phyloP scores from a whole-genome alignment of 2,329 filamentous ascomycete species.

The Lasiodiplodia sp. region DNA sequence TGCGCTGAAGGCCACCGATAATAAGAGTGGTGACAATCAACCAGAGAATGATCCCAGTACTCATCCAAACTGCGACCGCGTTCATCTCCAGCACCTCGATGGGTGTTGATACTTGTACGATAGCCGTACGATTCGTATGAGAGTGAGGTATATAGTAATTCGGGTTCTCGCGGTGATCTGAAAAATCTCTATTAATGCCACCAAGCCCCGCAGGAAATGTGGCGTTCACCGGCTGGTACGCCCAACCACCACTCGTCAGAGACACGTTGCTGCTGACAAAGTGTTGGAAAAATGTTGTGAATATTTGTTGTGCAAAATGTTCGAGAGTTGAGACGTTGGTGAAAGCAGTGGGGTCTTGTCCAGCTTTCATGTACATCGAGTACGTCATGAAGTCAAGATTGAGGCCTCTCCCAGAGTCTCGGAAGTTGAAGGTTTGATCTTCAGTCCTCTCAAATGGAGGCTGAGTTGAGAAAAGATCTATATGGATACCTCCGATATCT shows the following conservation, averaged over 20 bases:
- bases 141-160: background rate
- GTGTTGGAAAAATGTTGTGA: constrained; percentile 44
- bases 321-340: constrained; percentile 33
- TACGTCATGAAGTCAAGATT: constrained; percentile 43
- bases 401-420: constrained; percentile 34
- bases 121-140: background rate
- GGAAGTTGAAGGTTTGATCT: constrained; percentile 39
- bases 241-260: constrained; percentile 35
- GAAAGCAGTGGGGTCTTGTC: constrained; percentile 35
- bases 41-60: constrained; percentile 28
- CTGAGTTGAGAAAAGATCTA: too few relatives aligned
- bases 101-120: constrained; percentile 8
- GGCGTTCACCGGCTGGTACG: constrained; percentile 34
- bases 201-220: constrained; percentile 31
- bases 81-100: constrained; percentile 31
- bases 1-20: background rate
- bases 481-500: background rate
- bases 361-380: constrained; percentile 35
- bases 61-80: constrained; percentile 31
- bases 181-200: too few relatives aligned
- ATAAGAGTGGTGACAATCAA: constrained; percentile 30
- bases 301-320: constrained; percentile 35
- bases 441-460: constrained; percentile 26
- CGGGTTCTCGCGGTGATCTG: too few relatives aligned
- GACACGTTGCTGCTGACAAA: constrained; percentile 37